Evolutionary conservation across 2,329 filamentous ascomycete genomes (phyloP).

Genomic region (Zymoseptoria tritici): DNA sequence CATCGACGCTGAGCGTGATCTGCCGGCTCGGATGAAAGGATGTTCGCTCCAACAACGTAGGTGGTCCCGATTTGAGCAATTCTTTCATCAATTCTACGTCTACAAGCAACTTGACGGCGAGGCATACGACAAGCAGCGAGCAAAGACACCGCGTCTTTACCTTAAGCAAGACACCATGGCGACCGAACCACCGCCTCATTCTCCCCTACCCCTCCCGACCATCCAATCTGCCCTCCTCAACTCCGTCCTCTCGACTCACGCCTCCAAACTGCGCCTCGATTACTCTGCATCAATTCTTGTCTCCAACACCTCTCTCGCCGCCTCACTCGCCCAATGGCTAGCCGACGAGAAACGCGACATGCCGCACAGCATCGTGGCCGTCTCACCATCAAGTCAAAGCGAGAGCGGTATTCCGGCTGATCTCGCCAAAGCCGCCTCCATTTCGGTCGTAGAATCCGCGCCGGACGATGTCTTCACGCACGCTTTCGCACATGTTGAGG

Average conservation of each 20-base stretch:
- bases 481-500: constrained; percentile 7
- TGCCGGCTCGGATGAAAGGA: not conserved
- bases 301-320: constrained; percentile 6
- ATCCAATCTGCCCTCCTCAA: constrained; percentile 2
- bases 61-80: not conserved
- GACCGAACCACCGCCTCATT: too few species aligned
- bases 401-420: not conserved
- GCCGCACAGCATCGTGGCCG: constrained; percentile 1
- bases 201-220: not conserved
- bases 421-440: not conserved
- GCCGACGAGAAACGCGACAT: constrained; percentile 1
- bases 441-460: not conserved
- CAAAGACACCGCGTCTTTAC: too few species aligned
- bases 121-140: too few species aligned
- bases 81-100: too few species aligned
- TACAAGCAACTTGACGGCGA: too few species aligned
- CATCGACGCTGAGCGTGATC: too few species aligned
- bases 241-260: constrained; percentile 4
- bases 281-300: constrained; percentile 2
- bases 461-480: constrained; percentile 6
- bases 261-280: constrained; percentile 4
- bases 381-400: not conserved
- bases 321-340: constrained; percentile 6
- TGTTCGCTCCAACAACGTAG: not conserved
- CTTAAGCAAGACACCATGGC: not conserved